Conservation (phyloP, 2,329 filamentous ascomycete genomes). For the Cercospora sesami region DNA sequence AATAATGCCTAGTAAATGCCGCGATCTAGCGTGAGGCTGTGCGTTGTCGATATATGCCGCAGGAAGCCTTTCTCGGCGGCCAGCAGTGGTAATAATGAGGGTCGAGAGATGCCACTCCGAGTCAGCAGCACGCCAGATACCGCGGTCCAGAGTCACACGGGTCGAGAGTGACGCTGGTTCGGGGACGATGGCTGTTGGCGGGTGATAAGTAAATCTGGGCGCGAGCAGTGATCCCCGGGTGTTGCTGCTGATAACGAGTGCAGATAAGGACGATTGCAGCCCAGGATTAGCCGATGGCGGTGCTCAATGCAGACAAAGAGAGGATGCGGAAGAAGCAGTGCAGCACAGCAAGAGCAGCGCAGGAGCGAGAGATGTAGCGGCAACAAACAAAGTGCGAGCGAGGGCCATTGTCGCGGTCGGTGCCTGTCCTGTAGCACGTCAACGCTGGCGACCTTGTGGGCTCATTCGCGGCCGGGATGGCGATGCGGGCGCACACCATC, state of each 20-base stretch:
- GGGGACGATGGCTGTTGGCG: neutral
- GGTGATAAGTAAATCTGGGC: neutral
- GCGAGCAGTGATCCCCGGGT: neutral
- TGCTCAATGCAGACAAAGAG: neutral
- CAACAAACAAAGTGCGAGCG: neutral
- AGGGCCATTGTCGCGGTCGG: neutral
- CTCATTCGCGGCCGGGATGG: neutral
- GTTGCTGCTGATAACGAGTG: neutral
- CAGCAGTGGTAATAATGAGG: neutral
- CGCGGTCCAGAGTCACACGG: neutral
- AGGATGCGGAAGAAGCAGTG: neutral
- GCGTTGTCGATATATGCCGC: neutral
- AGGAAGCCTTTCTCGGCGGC: neutral
- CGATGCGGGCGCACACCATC: neutral
- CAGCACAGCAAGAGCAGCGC: neutral
- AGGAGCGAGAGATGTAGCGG: neutral
- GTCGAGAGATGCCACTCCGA: neutral
- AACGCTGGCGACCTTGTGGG: neutral
- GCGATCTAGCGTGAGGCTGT: neutral
- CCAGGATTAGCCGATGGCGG: neutral
- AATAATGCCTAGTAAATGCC: neutral
- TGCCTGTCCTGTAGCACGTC: neutral
- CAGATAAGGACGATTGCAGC: neutral
- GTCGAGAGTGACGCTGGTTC: neutral
- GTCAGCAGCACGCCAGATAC: neutral